phyloP scores from a whole-genome alignment of 1,139 yeast genomes.

The Debaryomycetaceae sp. region DNA sequence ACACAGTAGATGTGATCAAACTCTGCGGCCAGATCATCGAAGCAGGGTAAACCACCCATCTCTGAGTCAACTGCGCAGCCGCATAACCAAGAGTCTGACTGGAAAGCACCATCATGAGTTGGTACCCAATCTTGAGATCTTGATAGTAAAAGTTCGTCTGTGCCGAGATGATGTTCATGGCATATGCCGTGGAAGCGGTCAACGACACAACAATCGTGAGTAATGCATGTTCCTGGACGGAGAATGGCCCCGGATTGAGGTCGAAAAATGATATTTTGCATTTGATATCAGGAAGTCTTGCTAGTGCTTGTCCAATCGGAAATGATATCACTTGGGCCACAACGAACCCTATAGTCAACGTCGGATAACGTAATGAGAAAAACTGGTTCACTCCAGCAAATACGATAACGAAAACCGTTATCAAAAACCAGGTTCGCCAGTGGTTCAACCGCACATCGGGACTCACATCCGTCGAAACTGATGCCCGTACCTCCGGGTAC shows the following conservation, averaged over 20 bases:
- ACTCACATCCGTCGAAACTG: slow-evolving; percentile 13
- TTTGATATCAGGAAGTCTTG: slow-evolving; percentile 47
- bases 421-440: slow-evolving; percentile 16
- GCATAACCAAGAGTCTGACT: slow-evolving; percentile 22
- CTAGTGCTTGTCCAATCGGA: slow-evolving; percentile 50
- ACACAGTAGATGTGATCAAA: slow-evolving; percentile 21
- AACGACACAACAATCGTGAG: slow-evolving; percentile 52
- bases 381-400: slow-evolving; percentile 20
- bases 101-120: slow-evolving; percentile 39
- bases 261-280: slow-evolving; percentile 33
- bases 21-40: slow-evolving; percentile 24
- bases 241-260: slow-evolving; percentile 52
- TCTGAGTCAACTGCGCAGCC: slow-evolving; percentile 18
- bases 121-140: slow-evolving; percentile 44
- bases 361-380: slow-evolving; percentile 20
- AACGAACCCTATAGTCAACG: slow-evolving; percentile 17
- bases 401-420: slow-evolving; percentile 15
- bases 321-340: slow-evolving; percentile 57
- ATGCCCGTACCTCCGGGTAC: slow-evolving; percentile 20
- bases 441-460: slow-evolving; percentile 14
- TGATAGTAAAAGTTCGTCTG: slow-evolving; percentile 44
- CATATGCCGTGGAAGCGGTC: slow-evolving; percentile 42
- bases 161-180: slow-evolving; percentile 40
- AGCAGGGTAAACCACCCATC: slow-evolving; percentile 24
- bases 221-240: slow-evolving; percentile 48